Base-by-base conservation (phyloP, 495 filamentous ascomycete genomes). In the Daldinia concentrica region DNA sequence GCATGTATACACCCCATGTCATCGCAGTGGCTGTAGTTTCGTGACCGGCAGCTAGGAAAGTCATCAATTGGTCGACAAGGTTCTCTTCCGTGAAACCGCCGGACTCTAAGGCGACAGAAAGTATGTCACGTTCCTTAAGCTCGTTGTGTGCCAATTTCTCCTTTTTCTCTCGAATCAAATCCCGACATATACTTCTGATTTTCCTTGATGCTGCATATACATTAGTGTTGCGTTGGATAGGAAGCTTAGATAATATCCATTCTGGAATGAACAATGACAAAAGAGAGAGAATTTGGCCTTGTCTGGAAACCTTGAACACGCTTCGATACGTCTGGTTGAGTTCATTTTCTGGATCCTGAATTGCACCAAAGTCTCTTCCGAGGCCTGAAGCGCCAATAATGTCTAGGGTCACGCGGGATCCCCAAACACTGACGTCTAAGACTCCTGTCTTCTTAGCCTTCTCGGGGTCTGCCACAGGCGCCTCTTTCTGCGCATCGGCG, bases 61-160 rank as follows among this genome's bases (percentile, higher is more conserved):
- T 98, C 93, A 97, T 97, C 77, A 95, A 86, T 76, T 98, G 94
- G 76, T 97, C 92, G 43, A 93, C 84, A 26, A 97, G 89, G 58
- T 92, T 90, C 34, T 93, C 91, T 56, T 95, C 92, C 29, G 83
- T 85, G 77, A 96, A 97, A 26, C 86, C 87, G 41, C 90, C 92
- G 22, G 88, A 91, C 63, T 91, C 86, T 26, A 97, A 78, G 22
- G 94, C 93, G 0, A 95, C 90, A 6, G 91, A 93, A 60, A 97
- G 83, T 64, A 98, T 97, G 73, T 97, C 94, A 17, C 89, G 74
- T 29, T 89, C 91, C 3, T 73, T 68, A 6, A 78, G 67, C 64
- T 90, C 83, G 57, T 83, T 84, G 11, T 76, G 78, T 37, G 85
- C 83, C 29, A 91, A 77, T 58, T 88, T 89, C 14, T 83, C 82